Evolutionary conservation across 176 grass and related monocot species (phyloP).

Genomic region (Aegilops bicornis): DNA sequence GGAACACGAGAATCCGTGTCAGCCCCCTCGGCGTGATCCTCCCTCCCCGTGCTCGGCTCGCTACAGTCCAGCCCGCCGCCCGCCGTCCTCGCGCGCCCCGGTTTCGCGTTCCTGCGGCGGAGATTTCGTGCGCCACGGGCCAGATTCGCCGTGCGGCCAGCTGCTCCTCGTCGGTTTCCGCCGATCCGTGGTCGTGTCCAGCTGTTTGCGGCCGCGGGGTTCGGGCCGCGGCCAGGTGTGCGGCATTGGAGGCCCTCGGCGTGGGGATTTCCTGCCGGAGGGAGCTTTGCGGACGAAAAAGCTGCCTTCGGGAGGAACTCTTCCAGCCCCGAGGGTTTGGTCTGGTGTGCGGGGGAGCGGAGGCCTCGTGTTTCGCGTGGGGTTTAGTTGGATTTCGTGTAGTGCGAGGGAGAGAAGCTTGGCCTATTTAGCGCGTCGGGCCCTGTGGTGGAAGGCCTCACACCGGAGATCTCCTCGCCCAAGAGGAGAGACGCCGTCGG

Average conservation of each 20-base stretch:
- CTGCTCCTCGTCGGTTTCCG: constrained; percentile 29
- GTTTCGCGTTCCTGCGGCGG: neutral
- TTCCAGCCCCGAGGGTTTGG: constrained; percentile 23
- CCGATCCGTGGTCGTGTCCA: constrained; percentile 21
- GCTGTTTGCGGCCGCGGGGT: neutral
- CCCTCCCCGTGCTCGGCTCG: neutral
- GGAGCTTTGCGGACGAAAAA: constrained; percentile 37
- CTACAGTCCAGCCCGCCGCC: constrained; percentile 35
- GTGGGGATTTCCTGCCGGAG: constrained; percentile 46
- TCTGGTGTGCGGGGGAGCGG: neutral
- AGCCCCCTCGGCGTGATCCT: constrained; percentile 3
- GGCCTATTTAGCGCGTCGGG: constrained; percentile 19
- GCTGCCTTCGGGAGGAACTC: constrained; percentile 39
- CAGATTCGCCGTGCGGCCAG: constrained; percentile 30
- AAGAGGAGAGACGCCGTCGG: neutral
- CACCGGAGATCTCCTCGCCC: constrained; percentile 37
- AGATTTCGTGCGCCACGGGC: constrained; percentile 12
- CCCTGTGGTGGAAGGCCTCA: constrained; percentile 36
- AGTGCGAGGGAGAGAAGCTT: constrained; percentile 2
- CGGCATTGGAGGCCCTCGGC: constrained; percentile 12
- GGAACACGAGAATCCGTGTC: constrained; percentile 16
- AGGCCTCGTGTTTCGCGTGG: neutral
- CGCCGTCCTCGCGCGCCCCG: neutral
- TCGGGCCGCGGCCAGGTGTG: neutral
- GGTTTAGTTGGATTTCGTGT: constrained; percentile 38